Evolutionary conservation across 1,284 basidiomycete genomes (phyloP).

Genomic region (Baeospora myosura): DNA sequence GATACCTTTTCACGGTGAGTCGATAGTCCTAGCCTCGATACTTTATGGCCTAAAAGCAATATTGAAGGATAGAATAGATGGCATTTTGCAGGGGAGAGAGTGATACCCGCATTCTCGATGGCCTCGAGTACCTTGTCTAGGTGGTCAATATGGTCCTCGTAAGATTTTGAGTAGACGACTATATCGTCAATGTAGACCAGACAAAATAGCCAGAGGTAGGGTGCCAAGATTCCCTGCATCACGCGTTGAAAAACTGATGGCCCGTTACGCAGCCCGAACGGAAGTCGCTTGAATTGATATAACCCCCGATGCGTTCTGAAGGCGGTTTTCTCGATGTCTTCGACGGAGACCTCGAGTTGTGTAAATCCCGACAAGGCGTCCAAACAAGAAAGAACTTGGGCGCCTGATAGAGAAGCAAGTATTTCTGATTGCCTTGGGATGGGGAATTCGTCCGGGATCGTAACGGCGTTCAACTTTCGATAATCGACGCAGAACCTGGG

Average conservation of each 20-base stretch:
- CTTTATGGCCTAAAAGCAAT: not conserved
- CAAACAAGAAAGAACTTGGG: not conserved
- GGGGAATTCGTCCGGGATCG: not conserved
- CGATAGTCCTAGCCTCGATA: not conserved
- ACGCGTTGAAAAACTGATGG: slow-evolving; percentile 8
- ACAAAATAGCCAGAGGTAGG: not conserved
- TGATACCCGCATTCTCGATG: not conserved
- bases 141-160: not conserved
- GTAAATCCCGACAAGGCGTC: not conserved
- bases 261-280: not conserved
- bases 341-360: not conserved
- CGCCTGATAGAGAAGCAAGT: not conserved
- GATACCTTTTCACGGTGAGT: not conserved
- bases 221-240: slow-evolving; percentile 17
- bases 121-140: not conserved
- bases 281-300: not conserved
- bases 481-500: not conserved
- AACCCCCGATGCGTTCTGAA: slow-evolving; percentile 1
- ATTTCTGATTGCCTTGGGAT: not conserved
- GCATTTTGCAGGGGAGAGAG: not conserved
- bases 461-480: not conserved
- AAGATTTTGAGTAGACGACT: slow-evolving; percentile 12
- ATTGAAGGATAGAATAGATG: not conserved
- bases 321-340: not conserved
- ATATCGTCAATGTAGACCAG: slow-evolving; percentile 19